These are phyloP conservation scores for Plantago major DNA, from an alignment of 257 asterid species.

Conservation along the genomic window DNA sequence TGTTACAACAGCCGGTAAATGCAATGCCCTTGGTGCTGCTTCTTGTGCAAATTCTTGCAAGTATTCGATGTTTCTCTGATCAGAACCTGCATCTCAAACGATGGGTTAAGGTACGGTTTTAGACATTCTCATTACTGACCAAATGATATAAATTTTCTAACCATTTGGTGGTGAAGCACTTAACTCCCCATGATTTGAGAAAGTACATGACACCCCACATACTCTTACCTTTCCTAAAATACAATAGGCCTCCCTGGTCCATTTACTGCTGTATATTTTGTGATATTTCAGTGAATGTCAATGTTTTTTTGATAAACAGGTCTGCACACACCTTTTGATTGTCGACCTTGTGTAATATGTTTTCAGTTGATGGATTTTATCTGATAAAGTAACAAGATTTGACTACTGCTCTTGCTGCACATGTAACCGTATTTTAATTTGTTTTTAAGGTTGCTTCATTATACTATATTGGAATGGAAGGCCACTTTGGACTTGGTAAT, in stretches of 20 bases:
- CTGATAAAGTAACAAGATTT: too few species aligned
- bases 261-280: not conserved
- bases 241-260: too few species aligned
- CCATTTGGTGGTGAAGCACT: not conserved
- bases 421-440: conserved; percentile 1
- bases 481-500: conserved; percentile 92
- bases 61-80: conserved; percentile 34
- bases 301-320: too few species aligned
- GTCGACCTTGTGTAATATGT: too few species aligned
- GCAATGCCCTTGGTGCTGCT: conserved; percentile 56
- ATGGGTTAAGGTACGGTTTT: conserved; percentile 77
- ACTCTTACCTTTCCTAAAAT: not conserved
- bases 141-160: not conserved
- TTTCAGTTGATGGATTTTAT: too few species aligned
- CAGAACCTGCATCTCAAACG: conserved; percentile 37
- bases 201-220: too few species aligned
- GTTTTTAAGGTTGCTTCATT: conserved; percentile 65
- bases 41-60: conserved; percentile 55
- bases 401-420: too few species aligned
- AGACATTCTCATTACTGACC: not conserved
- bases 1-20: conserved; percentile 81
- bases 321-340: too few species aligned
- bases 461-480: conserved; percentile 80
- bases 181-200: not conserved
- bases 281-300: not conserved